Evolutionary conservation across 2,329 filamentous ascomycete species (phyloP).

Genomic region (Rhinocladiella similis): DNA sequence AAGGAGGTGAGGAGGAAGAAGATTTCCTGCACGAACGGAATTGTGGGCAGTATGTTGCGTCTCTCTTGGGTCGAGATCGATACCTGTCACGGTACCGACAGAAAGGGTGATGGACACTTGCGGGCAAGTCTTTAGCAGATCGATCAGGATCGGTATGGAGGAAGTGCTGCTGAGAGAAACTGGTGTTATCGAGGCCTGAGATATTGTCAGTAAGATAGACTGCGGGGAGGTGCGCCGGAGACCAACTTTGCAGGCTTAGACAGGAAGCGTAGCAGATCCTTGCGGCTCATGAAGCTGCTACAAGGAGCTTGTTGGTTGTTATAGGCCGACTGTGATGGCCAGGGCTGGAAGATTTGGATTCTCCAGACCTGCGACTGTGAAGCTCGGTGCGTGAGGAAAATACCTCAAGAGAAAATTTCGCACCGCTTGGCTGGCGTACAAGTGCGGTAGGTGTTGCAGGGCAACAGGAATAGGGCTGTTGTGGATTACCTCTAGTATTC

Average conservation of each 20-base stretch:
- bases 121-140: conserved; percentile 57
- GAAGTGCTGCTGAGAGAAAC: conserved; percentile 27
- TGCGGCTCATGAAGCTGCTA: conserved; percentile 76
- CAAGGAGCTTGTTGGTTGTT: conserved; percentile 10
- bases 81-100: conserved; percentile 68
- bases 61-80: conserved; percentile 57
- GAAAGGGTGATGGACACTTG: conserved; percentile 62
- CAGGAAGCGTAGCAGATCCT: conserved; percentile 87
- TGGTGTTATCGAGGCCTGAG: conserved; percentile 65
- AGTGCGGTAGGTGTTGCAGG: not conserved
- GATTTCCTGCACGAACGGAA: conserved; percentile 82
- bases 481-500: not conserved
- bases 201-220: conserved; percentile 11
- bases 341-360: conserved; percentile 13
- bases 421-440: not conserved
- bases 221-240: not conserved
- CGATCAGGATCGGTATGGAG: conserved; percentile 22
- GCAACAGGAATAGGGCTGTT: not conserved
- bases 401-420: conserved; percentile 17
- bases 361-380: conserved; percentile 19
- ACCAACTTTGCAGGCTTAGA: conserved; percentile 86
- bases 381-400: conserved; percentile 12
- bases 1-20: conserved; percentile 79
- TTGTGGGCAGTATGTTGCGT: conserved; percentile 69
- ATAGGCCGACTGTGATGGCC: conserved; percentile 6